Base-by-base conservation (phyloP, 192 early-diverging fungal species). In the Gigaspora rosea region DNA sequence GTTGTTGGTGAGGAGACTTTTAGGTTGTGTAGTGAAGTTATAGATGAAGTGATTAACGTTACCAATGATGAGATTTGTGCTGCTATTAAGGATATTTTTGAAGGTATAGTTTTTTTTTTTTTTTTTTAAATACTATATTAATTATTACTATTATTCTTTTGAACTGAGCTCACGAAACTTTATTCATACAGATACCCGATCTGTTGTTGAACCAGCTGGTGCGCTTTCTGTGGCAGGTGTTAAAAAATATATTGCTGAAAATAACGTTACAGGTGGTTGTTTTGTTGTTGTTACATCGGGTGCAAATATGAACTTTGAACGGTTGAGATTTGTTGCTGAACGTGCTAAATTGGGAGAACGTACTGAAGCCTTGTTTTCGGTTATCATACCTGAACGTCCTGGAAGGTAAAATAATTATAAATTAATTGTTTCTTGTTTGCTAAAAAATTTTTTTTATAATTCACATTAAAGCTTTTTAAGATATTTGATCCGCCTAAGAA, bases 301-400 rank as follows among this genome's bases (percentile, higher is more conserved):
- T 16, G 98, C 98, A 52, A 99, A 99, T 86, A 97, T 98, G 91
- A 97, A 99, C 82, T 99, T 98, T 90, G 96, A 97, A 80, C 91
- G 96, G 1, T 86, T 99, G n/a, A 90, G 96, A 54, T 98, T 98
- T 78, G 96, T 99, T 1, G 95, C 96, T 16, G 96, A 99, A 80
- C 92, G 98, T 65, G 95, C 98, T 4, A 90, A 93, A 6, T 81
- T 98, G n/a, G 97, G 98, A 64, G 98, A 99, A 81, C 85, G 93
- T 48, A 86, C 81, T 59, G 98, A 99, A 81, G 98, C 91, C 3
- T 88, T 99, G n/a, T 85, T 95, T 41, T 92, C 90, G 3, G 94
- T 95, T 8, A 90, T 92, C n/a, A 96, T 98, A 36, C 96, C 97
- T n/a, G 97, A 98, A 78, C 69, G 81, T 41, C 94, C 97, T 4